Percentiles rank a stretch among this genome's conserved stretches.
phyloP scores from a whole-genome alignment of 495 filamentous ascomycete species.

The Clohesyomyces aquaticus region DNA sequence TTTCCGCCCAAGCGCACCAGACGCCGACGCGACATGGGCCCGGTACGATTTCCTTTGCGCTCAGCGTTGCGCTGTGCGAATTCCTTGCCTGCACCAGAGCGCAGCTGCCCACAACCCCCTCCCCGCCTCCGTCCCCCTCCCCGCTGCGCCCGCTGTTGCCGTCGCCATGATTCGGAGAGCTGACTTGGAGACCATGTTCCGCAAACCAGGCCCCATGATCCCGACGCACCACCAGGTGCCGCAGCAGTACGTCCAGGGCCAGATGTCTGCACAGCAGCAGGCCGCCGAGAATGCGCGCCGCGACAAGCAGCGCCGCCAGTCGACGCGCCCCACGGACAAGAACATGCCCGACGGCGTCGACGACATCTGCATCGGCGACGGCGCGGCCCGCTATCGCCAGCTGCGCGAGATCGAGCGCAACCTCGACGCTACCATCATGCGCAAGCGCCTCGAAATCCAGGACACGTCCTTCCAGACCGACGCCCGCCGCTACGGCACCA shows the following conservation, averaged over 20 bases:
- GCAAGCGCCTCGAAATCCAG: slow-evolving; percentile 88
- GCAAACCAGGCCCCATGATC: slow-evolving; percentile 46
- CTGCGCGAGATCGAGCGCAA: slow-evolving; percentile 85
- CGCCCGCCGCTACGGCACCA: slow-evolving; percentile 74
- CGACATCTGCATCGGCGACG: slow-evolving; percentile 76
- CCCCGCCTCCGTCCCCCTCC: slow-evolving; percentile 5
- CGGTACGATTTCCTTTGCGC: slow-evolving; percentile 34
- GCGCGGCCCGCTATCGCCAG: slow-evolving; percentile 77
- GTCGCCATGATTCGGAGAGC: slow-evolving; percentile 45
- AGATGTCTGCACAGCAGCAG: slow-evolving; percentile 60
- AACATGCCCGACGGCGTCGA: slow-evolving; percentile 89
- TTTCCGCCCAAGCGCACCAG: slow-evolving; percentile 40
- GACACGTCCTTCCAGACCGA: slow-evolving; percentile 78
- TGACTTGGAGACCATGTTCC: slow-evolving; percentile 49
- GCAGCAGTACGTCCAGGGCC: slow-evolving; percentile 25
- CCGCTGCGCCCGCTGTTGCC: background rate
- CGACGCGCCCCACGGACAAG: slow-evolving; percentile 89
- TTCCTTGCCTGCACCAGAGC: no score
- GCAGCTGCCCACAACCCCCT: no score
- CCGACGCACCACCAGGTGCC: slow-evolving; percentile 20
- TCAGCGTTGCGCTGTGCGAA: no score
- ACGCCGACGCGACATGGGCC: slow-evolving; percentile 41
- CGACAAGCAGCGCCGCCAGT: slow-evolving; percentile 73
- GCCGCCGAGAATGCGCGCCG: slow-evolving; percentile 57
- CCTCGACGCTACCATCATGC: slow-evolving; percentile 91